Evolutionary conservation across 2,329 filamentous ascomycete species (phyloP).

Genomic region (Aspergillaceae sp.): DNA sequence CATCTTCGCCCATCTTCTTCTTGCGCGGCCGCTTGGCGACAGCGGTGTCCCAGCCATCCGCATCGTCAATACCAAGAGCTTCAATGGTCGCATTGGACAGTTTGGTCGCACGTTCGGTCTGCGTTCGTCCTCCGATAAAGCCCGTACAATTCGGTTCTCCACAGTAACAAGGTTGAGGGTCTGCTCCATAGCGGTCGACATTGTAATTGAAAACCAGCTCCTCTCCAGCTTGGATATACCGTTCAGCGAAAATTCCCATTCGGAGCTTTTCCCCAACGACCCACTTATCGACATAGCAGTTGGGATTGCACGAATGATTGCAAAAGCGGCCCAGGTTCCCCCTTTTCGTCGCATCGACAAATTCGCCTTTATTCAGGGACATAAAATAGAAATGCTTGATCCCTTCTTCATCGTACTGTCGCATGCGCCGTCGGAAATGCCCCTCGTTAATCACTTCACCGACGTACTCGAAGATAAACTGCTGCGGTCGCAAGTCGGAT

Average conservation of each 20-base stretch:
- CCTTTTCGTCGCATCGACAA: slow-evolving; percentile 94
- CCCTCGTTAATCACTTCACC: slow-evolving; percentile 95
- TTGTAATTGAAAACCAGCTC: slow-evolving; percentile 99
- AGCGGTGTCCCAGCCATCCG: slow-evolving; percentile 82
- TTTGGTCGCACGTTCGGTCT: slow-evolving; percentile 91
- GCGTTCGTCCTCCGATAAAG: slow-evolving; percentile 94
- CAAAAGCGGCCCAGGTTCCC: slow-evolving; percentile 95
- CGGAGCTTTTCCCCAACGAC: slow-evolving; percentile 93
- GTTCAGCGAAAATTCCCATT: slow-evolving; percentile 96
- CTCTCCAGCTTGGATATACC: slow-evolving; percentile 75
- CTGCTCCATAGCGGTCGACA: slow-evolving; percentile 92
- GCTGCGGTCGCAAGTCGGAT: slow-evolving; percentile 64
- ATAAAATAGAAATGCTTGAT: slow-evolving; percentile 99
- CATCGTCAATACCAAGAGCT: slow-evolving; percentile 88
- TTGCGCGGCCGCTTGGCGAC: slow-evolving; percentile 84
- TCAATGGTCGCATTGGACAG: slow-evolving; percentile 82
- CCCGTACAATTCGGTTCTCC: slow-evolving; percentile 90
- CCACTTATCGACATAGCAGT: slow-evolving; percentile 99
- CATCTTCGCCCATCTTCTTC: slow-evolving; percentile 85
- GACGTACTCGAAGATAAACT: slow-evolving; percentile 97
- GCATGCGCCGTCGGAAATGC: slow-evolving; percentile 79
- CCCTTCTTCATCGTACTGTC: slow-evolving; percentile 87
- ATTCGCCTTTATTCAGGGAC: slow-evolving; percentile 93
- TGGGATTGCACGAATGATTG: slow-evolving; percentile 98
- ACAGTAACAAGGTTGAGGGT: slow-evolving; percentile 95